Evolutionary conservation across 257 asterid species (phyloP).

Genomic region (Nemophila menziesii): DNA sequence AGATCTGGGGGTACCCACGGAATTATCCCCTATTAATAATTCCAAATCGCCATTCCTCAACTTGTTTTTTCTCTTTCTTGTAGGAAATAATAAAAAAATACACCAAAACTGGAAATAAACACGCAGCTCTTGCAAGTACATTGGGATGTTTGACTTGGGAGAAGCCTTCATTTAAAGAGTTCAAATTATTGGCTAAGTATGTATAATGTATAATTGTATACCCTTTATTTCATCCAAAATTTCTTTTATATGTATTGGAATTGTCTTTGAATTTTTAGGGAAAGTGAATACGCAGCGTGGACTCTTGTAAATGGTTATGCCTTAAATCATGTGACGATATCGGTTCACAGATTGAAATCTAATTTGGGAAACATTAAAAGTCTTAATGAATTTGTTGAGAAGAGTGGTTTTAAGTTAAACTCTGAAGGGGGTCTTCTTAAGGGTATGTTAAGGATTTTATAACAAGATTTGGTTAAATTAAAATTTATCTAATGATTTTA

Average conservation of each 20-base stretch:
- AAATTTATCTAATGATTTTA: neutral
- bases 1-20: too few species aligned
- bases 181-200: constrained; percentile 68
- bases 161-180: constrained; percentile 61
- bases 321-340: constrained; percentile 71
- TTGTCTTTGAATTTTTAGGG: constrained; percentile 40
- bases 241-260: constrained; percentile 2
- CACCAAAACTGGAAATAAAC: constrained; percentile 42
- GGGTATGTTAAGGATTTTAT: constrained; percentile 25
- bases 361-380: constrained; percentile 34
- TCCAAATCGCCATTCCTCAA: too few species aligned
- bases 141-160: constrained; percentile 87
- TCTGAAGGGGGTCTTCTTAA: constrained; percentile 87
- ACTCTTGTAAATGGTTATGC: constrained; percentile 88
- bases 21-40: too few species aligned
- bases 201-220: neutral
- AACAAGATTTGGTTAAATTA: neutral
- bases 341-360: constrained; percentile 74
- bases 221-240: neutral
- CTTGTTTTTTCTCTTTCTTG: constrained; percentile 12
- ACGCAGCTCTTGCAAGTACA: constrained; percentile 80
- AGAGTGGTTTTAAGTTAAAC: constrained; percentile 72
- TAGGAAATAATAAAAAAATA: constrained; percentile 69
- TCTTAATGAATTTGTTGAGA: constrained; percentile 70
- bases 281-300: constrained; percentile 98